Evolutionary conservation across 2,329 filamentous ascomycete genomes (phyloP).

Genomic region (Metarhizium album): DNA sequence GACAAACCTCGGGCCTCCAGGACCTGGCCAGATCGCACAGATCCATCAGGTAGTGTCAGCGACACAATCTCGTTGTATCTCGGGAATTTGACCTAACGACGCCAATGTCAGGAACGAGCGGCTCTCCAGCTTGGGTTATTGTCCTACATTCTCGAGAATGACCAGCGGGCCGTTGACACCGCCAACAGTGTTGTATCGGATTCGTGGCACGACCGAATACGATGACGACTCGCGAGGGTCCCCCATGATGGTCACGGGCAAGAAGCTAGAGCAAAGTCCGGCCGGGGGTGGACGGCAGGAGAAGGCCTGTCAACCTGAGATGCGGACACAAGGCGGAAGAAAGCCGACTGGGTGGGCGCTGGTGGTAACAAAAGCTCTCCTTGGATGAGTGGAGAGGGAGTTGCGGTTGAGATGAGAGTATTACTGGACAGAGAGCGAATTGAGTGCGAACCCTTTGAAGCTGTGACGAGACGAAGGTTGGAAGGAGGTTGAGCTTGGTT

Average conservation of each 20-base stretch:
- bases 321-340: background rate
- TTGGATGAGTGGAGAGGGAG: background rate
- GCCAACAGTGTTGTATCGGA: constrained; percentile 97
- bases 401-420: background rate
- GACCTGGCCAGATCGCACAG: constrained; percentile 87
- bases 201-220: constrained; percentile 47
- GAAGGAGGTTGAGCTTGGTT: constrained; percentile 28
- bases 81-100: constrained; percentile 81
- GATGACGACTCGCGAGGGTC: constrained; percentile 49
- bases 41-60: constrained; percentile 89
- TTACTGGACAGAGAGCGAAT: constrained; percentile 1
- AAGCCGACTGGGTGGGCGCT: background rate
- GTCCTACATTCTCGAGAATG: constrained; percentile 80
- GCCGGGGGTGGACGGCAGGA: constrained; percentile 13
- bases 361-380: background rate
- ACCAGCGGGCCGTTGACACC: constrained; percentile 97
- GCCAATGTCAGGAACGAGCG: constrained; percentile 13
- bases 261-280: constrained; percentile 9
- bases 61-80: constrained; percentile 97
- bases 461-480: constrained; percentile 22
- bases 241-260: constrained; percentile 30
- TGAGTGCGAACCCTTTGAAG: constrained; percentile 8
- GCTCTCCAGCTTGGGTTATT: background rate
- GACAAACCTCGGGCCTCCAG: constrained; percentile 84
- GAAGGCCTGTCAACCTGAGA: constrained; percentile 3